A percentile compares a stretch with the other conserved stretches of the same genome.
These are phyloP conservation scores for Leishmania arabica DNA, from an alignment of 208 protist genomes.

Conservation along the genomic window DNA sequence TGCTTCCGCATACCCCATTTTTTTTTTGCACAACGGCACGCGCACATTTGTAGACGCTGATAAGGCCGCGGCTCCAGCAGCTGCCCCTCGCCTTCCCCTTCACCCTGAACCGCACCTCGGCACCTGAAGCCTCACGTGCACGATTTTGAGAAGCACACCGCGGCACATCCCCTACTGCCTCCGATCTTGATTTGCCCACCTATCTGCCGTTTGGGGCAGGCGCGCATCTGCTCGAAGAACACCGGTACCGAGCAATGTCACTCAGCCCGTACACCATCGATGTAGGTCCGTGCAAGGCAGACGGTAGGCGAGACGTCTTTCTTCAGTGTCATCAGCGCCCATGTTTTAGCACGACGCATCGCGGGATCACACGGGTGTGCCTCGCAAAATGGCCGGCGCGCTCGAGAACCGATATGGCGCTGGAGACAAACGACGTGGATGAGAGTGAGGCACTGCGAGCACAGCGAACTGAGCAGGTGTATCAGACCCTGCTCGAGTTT, in stretches of 20 bases:
- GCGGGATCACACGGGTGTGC: conserved; percentile 64
- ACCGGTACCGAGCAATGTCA: conserved; percentile 8
- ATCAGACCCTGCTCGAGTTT: conserved; percentile 14
- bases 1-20: not conserved
- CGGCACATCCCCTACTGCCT: not conserved
- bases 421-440: conserved; percentile 7
- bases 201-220: not conserved
- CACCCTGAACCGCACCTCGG: not conserved
- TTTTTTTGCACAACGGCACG: not conserved
- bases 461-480: conserved; percentile 21
- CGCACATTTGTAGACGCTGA: not conserved
- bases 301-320: conserved; percentile 63
- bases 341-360: conserved; percentile 60
- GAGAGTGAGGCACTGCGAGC: conserved; percentile 20
- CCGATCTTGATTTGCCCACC: not conserved
- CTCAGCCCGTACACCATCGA: conserved; percentile 67
- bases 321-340: conserved; percentile 51
- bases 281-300: conserved; percentile 44
- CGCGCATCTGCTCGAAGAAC: not conserved
- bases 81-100: not conserved
- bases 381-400: conserved; percentile 49
- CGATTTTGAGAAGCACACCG: not conserved
- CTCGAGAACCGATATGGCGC: conserved; percentile 5
- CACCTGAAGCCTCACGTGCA: not conserved
- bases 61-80: not conserved